Percentiles rank a stretch among this genome's conserved stretches.
Evolutionary conservation across 495 filamentous ascomycete species (phyloP).

Genomic region (Penicillium silybi): DNA sequence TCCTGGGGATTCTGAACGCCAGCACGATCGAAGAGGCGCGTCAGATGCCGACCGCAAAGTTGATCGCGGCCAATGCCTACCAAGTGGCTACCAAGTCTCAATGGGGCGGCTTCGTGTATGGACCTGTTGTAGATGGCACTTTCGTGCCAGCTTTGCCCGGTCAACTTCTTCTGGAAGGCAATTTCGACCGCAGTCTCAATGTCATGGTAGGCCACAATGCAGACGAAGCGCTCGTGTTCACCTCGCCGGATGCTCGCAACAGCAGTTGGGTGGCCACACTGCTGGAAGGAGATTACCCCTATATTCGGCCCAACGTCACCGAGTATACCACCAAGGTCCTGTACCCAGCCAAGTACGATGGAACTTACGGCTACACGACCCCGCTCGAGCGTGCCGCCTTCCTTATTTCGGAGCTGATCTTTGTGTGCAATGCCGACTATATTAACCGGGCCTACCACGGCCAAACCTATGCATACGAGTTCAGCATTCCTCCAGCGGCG

Average conservation of each 20-base stretch:
- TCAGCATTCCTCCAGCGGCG: conserved; percentile 54
- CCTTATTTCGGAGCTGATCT: conserved; percentile 42
- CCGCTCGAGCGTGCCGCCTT: conserved; percentile 34
- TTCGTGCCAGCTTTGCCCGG: conserved; percentile 55
- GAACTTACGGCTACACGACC: conserved; percentile 43
- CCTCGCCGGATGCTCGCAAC: conserved; percentile 51
- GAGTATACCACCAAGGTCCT: conserved; percentile 46
- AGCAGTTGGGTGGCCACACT: conserved; percentile 44
- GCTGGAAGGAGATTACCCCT: conserved; percentile 35
- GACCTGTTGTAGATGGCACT: conserved; percentile 55
- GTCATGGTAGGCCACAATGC: conserved; percentile 56
- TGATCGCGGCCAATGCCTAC: conserved; percentile 50
- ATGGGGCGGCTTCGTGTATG: conserved; percentile 52
- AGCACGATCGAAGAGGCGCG: conserved; percentile 48
- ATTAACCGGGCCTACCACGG: conserved; percentile 46
- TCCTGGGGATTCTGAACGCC: conserved; percentile 46
- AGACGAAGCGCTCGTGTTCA: conserved; percentile 53
- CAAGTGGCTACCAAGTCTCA: conserved; percentile 38
- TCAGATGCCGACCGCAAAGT: conserved; percentile 37
- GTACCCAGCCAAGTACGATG: conserved; percentile 57
- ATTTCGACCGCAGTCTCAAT: conserved; percentile 50
- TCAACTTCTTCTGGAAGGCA: conserved; percentile 51
- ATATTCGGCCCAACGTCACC: conserved; percentile 36
- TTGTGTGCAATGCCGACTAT: conserved; percentile 60
- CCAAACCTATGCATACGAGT: conserved; percentile 55